These are phyloP conservation scores for Penicillium italicum DNA, from an alignment of 2,329 filamentous ascomycete genomes.

Conservation along the genomic window DNA sequence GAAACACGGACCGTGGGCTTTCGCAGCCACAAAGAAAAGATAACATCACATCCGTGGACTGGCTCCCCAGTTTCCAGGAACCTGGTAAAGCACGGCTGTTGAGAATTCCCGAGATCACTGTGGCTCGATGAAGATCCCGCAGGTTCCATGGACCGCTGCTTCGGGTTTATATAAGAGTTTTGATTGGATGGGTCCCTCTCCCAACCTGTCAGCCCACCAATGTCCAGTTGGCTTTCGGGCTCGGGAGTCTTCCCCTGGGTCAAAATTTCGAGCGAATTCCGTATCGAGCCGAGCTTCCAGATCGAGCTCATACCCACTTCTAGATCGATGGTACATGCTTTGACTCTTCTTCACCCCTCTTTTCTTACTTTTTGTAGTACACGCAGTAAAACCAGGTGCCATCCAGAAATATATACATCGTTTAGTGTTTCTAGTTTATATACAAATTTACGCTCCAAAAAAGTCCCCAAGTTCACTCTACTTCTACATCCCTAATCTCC, in stretches of 20 bases:
- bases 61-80: slow-evolving; percentile 15
- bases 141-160: neutral
- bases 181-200: slow-evolving; percentile 8
- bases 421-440: too few relatives aligned
- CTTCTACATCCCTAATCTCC: too few relatives aligned
- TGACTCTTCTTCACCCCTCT: neutral
- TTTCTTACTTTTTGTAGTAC: neutral
- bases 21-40: neutral
- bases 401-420: too few relatives aligned
- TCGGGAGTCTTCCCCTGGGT: neutral
- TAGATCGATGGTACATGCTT: neutral
- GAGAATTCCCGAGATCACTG: neutral
- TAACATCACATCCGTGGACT: neutral
- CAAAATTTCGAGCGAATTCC: neutral
- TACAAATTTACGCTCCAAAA: too few relatives aligned
- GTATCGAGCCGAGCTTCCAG: neutral
- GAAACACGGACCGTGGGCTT: neutral
- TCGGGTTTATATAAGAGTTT: neutral
- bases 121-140: neutral
- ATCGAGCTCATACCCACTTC: neutral
- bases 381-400: too few relatives aligned
- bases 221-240: neutral
- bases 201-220: neutral
- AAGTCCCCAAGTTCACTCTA: too few relatives aligned
- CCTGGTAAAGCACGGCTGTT: slow-evolving; percentile 13